Conservation (phyloP, 2,329 filamentous ascomycete genomes). For the Sordariomycetes sp. region DNA sequence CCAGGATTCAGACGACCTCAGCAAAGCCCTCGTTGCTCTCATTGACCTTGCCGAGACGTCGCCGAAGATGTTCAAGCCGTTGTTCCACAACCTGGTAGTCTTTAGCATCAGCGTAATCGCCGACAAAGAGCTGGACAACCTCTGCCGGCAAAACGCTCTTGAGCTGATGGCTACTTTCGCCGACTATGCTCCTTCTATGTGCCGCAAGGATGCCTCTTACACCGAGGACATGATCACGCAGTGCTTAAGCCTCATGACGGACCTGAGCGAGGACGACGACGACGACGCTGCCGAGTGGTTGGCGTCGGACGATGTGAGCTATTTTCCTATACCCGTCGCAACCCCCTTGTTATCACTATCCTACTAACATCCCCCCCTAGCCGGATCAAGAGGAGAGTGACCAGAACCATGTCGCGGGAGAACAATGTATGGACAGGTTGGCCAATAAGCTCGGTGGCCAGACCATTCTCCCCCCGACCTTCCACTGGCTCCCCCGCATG, state of each 20-base stretch:
- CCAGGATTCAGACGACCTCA: constrained; percentile 81
- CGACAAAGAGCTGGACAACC: constrained; percentile 86
- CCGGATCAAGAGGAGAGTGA: constrained; percentile 94
- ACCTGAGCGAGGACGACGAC: constrained; percentile 88
- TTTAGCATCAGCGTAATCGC: constrained; percentile 91
- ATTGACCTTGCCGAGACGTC: constrained; percentile 93
- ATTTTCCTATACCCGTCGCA: neutral
- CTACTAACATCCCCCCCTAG: constrained; percentile 24
- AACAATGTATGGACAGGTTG: constrained; percentile 95
- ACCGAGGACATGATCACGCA: constrained; percentile 97
- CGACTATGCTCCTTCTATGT: constrained; percentile 88
- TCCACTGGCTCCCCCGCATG: constrained; percentile 96
- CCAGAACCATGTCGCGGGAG: constrained; percentile 91
- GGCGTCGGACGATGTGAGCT: constrained; percentile 72
- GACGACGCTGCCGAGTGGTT: constrained; percentile 95
- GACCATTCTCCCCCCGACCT: constrained; percentile 84
- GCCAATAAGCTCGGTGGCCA: constrained; percentile 96
- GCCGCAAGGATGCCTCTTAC: constrained; percentile 86
- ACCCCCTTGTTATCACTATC: neutral
- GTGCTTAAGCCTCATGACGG: constrained; percentile 95
- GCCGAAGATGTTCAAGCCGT: constrained; percentile 91
- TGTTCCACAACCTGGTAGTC: constrained; percentile 88
- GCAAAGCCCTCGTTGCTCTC: constrained; percentile 77
- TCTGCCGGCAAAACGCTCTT: constrained; percentile 85
- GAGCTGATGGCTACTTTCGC: constrained; percentile 98